Evolutionary conservation across 2,329 filamentous ascomycete species (phyloP).

Genomic region (Hymenoscyphus albidus): DNA sequence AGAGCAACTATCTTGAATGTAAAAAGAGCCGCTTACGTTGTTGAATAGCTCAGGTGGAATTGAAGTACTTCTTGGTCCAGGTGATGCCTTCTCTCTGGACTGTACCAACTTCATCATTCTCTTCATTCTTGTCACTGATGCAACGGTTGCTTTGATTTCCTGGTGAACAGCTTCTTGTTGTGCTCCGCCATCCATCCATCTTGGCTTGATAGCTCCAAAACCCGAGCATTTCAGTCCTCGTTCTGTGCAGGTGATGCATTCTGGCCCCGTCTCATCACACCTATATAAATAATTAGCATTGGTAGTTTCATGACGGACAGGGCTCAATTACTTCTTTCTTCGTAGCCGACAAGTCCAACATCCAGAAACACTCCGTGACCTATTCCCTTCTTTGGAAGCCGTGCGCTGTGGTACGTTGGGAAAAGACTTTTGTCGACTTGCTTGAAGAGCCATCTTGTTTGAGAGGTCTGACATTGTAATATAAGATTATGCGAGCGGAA

Average conservation of each 20-base stretch:
- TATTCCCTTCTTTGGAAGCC: constrained; percentile 10
- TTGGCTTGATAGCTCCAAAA: constrained; percentile 11
- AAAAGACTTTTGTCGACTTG: constrained; percentile 4
- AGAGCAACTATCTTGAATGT: constrained; percentile 4
- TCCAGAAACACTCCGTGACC: constrained; percentile 8
- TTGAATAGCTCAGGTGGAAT: constrained; percentile 9
- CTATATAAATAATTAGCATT: constrained; percentile 4
- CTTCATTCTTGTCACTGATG: constrained; percentile 13
- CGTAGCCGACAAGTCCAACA: constrained; percentile 14
- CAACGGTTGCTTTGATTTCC: constrained; percentile 14
- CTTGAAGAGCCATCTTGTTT: constrained; percentile 4
- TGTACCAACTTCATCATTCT: constrained; percentile 14
- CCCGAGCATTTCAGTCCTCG: constrained; percentile 13
- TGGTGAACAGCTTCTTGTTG: constrained; percentile 14
- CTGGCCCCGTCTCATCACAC: constrained; percentile 13
- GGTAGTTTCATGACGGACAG: background rate
- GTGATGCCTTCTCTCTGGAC: constrained; percentile 12
- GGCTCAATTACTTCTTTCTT: constrained; percentile 9
- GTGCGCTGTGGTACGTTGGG: background rate
- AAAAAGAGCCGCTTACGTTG: constrained; percentile 5
- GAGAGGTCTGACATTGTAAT: constrained; percentile 6
- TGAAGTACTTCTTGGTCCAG: constrained; percentile 7
- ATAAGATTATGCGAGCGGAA: background rate
- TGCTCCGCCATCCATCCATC: constrained; percentile 15
- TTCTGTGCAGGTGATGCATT: constrained; percentile 10